Evolutionary conservation across 2,329 filamentous ascomycete species (phyloP).

Genomic region (Fusarium sp.): DNA sequence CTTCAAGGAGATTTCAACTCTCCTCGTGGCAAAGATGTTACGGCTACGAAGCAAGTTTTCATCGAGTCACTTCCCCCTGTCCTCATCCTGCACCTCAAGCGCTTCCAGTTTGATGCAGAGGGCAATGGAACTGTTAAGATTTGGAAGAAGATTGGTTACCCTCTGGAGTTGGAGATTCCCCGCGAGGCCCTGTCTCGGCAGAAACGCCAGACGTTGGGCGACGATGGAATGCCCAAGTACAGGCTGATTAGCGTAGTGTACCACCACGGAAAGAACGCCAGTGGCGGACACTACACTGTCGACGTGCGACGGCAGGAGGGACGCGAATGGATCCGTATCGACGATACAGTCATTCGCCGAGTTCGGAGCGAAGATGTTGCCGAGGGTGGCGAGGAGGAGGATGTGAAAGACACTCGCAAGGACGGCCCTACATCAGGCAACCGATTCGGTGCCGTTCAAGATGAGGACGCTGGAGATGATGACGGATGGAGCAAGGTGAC

Average conservation of each 20-base stretch:
- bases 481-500: constrained; percentile 87
- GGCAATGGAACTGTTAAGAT: constrained; percentile 90
- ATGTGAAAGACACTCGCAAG: constrained; percentile 64
- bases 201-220: constrained; percentile 72
- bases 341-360: constrained; percentile 90
- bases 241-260: constrained; percentile 91
- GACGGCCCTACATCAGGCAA: constrained; percentile 62
- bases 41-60: constrained; percentile 92
- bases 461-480: constrained; percentile 74
- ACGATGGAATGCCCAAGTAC: constrained; percentile 81
- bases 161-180: constrained; percentile 92
- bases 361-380: constrained; percentile 90
- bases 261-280: constrained; percentile 96
- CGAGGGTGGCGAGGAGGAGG: constrained; percentile 84
- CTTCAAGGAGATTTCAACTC: constrained; percentile 87
- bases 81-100: constrained; percentile 93
- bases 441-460: constrained; percentile 77
- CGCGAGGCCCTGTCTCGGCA: constrained; percentile 86
- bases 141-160: constrained; percentile 98
- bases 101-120: constrained; percentile 92
- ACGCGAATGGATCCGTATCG: constrained; percentile 94
- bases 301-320: constrained; percentile 94
- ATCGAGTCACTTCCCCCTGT: constrained; percentile 93
- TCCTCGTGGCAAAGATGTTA: constrained; percentile 77
- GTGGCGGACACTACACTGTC: constrained; percentile 97